A percentile compares a stretch with the other conserved stretches of the same genome.
phyloP scores from a whole-genome alignment of 2,329 filamentous ascomycete species.

The Pseudogymnoascus sp. region DNA sequence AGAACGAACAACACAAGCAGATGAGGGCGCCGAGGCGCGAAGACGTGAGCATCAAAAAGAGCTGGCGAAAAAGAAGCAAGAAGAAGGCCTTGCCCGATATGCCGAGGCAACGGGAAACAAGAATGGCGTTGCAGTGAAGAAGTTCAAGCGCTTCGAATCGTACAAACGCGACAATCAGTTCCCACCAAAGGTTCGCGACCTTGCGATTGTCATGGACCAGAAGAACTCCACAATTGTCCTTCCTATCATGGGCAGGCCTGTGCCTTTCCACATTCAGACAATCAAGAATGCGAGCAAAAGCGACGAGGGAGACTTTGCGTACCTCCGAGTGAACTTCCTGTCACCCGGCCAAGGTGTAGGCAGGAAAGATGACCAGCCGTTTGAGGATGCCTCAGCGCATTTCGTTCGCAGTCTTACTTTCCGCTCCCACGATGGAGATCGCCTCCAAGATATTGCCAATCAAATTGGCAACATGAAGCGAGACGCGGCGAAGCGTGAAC shows the following conservation, averaged over 20 bases:
- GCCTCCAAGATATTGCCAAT: slow-evolving; percentile 83
- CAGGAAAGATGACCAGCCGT: slow-evolving; percentile 93
- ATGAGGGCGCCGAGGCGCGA: slow-evolving; percentile 82
- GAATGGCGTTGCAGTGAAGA: slow-evolving; percentile 90
- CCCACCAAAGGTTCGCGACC: slow-evolving; percentile 71
- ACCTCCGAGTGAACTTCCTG: slow-evolving; percentile 92
- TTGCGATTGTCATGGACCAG: slow-evolving; percentile 82
- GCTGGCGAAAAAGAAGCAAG: slow-evolving; percentile 78
- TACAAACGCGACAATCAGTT: slow-evolving; percentile 98
- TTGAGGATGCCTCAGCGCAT: slow-evolving; percentile 91
- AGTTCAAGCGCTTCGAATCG: slow-evolving; percentile 98
- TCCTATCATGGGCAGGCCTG: slow-evolving; percentile 93
- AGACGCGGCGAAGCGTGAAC: slow-evolving; percentile 82
- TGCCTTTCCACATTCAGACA: slow-evolving; percentile 95
- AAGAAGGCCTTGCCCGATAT: slow-evolving; percentile 78
- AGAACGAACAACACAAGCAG: slow-evolving; percentile 78
- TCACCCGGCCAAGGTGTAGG: slow-evolving; percentile 96
- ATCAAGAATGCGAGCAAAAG: slow-evolving; percentile 99
- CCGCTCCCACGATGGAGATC: slow-evolving; percentile 78
- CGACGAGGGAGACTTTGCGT: slow-evolving; percentile 89
- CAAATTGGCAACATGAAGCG: slow-evolving; percentile 97
- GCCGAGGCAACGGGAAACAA: slow-evolving; percentile 76
- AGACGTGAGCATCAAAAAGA: slow-evolving; percentile 91
- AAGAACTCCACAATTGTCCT: slow-evolving; percentile 88
- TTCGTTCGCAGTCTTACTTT: slow-evolving; percentile 95